Base-by-base conservation (phyloP, 768 basidiomycete species). In the Pleurotus tuber-regium region DNA sequence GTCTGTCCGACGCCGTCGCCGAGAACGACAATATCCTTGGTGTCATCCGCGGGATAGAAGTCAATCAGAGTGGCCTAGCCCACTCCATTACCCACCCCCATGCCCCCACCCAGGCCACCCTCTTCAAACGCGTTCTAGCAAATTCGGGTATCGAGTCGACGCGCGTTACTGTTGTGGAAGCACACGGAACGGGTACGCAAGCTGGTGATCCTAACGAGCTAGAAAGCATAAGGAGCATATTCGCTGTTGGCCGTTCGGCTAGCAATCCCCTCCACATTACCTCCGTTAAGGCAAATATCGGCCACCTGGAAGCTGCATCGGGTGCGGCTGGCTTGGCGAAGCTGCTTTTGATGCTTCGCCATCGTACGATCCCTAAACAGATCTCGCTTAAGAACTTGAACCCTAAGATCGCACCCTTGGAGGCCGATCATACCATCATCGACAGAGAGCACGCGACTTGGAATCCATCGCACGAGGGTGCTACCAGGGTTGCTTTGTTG, bases 61-160 rank as follows among this genome's bases (percentile, higher is more conserved):
- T 86, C 31, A 91, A 89, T 56, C 89, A 89, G 63, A 85, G 81
- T 48, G 85, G 82, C 9, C 64, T 72, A 11, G 80, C 84, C 0
- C 66, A 73, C 29, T 88, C 87, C 1, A 87, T 91, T 59, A 90
- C 87, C 1, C 82, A 83, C 53, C 87, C 88, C 1, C 87, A 91
- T 60, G 65, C 68, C 0, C 75, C 78, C 2, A 81, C 86, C 1
- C 88, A 89, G 57, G 66, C 71, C 4, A 57, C 63, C 10, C 77
- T 91, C n/a, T 77, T 88, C 55, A 61, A 61, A 31, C 70, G 66
- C 2, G 63, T 86, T 18, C 63, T 87, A 11, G 58, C 66, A 11
- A 67, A 65, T 35, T 67, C 82, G 14, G 72, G 74, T 3, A 60
- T 86, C 9, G 62, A 67, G 33, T 66, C 81, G 0, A 59, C 57